These are phyloP conservation scores for Leccinum aurantiacum DNA, from an alignment of 768 basidiomycete genomes.

Conservation along the genomic window DNA sequence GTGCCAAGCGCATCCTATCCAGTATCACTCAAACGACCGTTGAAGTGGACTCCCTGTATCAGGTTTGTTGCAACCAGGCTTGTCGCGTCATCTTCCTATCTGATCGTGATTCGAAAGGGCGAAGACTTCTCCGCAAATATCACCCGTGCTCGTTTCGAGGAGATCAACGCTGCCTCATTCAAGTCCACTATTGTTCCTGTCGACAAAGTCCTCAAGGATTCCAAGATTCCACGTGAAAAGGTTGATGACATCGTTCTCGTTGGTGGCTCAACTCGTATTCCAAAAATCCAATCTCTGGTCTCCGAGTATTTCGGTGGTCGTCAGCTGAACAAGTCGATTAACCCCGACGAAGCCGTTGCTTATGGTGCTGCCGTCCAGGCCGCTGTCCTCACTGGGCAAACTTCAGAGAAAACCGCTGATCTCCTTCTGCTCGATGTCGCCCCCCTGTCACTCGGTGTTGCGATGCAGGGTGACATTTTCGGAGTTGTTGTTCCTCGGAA, in stretches of 20 bases:
- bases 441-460: constrained; percentile 97
- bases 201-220: constrained; percentile 98
- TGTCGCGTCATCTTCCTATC: not conserved
- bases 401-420: constrained; percentile 98
- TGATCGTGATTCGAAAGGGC: constrained; percentile 51
- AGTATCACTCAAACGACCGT: constrained; percentile 98
- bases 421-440: constrained; percentile 98
- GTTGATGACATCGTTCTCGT: constrained; percentile 99
- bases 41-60: constrained; percentile 98
- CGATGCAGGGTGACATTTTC: constrained; percentile 99
- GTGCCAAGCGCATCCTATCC: constrained; percentile 98
- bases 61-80: constrained; percentile 46
- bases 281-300: constrained; percentile 96
- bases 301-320: constrained; percentile 99
- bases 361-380: constrained; percentile 99
- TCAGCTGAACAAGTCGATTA: constrained; percentile 99
- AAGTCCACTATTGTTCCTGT: constrained; percentile 98
- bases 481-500: constrained; percentile 99
- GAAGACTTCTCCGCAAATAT: constrained; percentile 99
- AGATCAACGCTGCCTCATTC: constrained; percentile 94
- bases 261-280: constrained; percentile 99
- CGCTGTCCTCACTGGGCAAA: constrained; percentile 97
- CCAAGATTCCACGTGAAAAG: constrained; percentile 96
- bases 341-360: constrained; percentile 99
- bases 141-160: constrained; percentile 99